Evolutionary conservation across 2,329 filamentous ascomycete genomes (phyloP).

Genomic region (Ascochyta fabae): DNA sequence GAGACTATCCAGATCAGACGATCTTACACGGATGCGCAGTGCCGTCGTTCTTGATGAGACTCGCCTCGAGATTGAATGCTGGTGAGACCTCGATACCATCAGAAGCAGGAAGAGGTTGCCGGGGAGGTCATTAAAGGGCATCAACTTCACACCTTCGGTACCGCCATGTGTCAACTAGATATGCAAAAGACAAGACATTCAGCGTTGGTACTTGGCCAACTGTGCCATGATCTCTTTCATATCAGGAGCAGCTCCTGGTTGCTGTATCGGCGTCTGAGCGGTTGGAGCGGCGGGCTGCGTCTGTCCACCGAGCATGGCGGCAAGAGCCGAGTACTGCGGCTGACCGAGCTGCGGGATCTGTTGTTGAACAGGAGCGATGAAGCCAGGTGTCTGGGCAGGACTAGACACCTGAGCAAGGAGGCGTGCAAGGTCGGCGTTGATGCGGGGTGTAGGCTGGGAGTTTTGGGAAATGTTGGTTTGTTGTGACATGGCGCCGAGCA

Average conservation of each 20-base stretch:
- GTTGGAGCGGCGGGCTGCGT: constrained; percentile 35
- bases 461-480: constrained; percentile 45
- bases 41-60: constrained; percentile 1
- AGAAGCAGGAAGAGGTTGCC: constrained; percentile 6
- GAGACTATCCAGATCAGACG: not conserved
- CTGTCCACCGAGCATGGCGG: constrained; percentile 37
- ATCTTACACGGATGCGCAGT: not conserved
- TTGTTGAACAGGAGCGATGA: constrained; percentile 24
- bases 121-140: constrained; percentile 2
- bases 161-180: not conserved
- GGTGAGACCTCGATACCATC: not conserved
- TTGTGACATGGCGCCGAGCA: constrained; percentile 65
- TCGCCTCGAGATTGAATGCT: constrained; percentile 4
- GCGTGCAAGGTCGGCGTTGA: constrained; percentile 49
- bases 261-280: constrained; percentile 37
- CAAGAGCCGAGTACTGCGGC: constrained; percentile 40
- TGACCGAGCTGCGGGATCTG: constrained; percentile 36
- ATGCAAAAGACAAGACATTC: constrained; percentile 12
- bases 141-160: not conserved
- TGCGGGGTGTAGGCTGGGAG: constrained; percentile 46
- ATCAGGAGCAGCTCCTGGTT: constrained; percentile 45
- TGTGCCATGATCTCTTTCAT: constrained; percentile 80
- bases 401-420: constrained; percentile 45
- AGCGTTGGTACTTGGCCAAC: constrained; percentile 68
- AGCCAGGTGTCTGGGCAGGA: constrained; percentile 35